These are phyloP conservation scores for Calonectria hongkongensis DNA, from an alignment of 2,329 filamentous ascomycete species.

Conservation along the genomic window DNA sequence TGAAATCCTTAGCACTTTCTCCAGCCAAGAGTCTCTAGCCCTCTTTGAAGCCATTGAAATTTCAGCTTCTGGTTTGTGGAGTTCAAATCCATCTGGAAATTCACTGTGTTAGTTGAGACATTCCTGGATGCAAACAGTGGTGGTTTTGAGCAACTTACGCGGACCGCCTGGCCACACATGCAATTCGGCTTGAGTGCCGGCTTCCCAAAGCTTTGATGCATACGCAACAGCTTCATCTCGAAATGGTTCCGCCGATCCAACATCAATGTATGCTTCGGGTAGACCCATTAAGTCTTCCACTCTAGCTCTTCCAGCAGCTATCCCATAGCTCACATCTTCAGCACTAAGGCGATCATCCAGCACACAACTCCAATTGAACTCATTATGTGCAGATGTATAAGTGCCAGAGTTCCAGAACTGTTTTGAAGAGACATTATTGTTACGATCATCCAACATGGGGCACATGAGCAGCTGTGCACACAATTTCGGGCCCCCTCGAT, in stretches of 20 bases:
- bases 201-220: conserved; percentile 37
- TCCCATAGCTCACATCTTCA: conserved; percentile 28
- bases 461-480: conserved; percentile 39
- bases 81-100: not conserved
- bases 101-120: not conserved
- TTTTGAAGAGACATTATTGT: conserved; percentile 17
- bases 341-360: conserved; percentile 18
- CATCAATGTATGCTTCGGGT: conserved; percentile 39
- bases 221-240: conserved; percentile 42
- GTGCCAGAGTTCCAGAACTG: conserved; percentile 39
- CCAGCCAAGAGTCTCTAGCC: not conserved
- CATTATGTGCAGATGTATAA: conserved; percentile 23
- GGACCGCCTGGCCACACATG: conserved; percentile 44
- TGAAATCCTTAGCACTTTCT: not conserved
- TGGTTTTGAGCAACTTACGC: conserved; percentile 26
- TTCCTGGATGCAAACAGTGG: no score
- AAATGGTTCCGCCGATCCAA: conserved; percentile 39
- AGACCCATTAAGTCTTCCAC: conserved; percentile 26
- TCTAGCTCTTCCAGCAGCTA: conserved; percentile 32
- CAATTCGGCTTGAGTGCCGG: conserved; percentile 38
- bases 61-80: not conserved
- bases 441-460: conserved; percentile 44
- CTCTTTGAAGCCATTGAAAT: not conserved
- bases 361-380: conserved; percentile 33
- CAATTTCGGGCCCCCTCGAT: conserved; percentile 25